Conservation (phyloP, 2,329 filamentous ascomycete genomes). For the Penicillium vulpinum region DNA sequence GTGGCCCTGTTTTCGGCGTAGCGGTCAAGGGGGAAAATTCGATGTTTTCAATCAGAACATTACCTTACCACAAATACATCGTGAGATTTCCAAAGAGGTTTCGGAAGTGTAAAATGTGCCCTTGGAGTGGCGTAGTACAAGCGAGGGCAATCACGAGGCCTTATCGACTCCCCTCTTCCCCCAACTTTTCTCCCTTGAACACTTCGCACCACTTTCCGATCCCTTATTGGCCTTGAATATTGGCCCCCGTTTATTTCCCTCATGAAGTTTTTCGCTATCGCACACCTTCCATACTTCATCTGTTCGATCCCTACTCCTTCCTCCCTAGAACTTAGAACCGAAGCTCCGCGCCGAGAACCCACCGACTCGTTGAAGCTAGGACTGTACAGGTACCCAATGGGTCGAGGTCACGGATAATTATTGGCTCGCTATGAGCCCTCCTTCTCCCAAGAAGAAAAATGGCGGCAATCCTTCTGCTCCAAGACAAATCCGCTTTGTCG, state of each 20-base stretch:
- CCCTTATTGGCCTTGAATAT: not conserved
- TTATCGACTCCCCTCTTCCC: constrained; percentile 5
- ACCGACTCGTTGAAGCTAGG: not conserved
- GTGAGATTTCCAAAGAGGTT: constrained; percentile 5
- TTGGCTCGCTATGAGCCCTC: constrained; percentile 43
- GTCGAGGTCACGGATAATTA: constrained; percentile 35
- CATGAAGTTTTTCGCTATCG: constrained; percentile 21
- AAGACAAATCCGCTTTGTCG: constrained; percentile 71
- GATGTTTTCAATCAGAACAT: constrained; percentile 2
- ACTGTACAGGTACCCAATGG: constrained; percentile 31
- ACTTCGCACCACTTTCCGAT: not conserved
- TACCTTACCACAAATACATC: constrained; percentile 6
- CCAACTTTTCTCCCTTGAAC: constrained; percentile 8
- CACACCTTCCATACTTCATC: constrained; percentile 16
- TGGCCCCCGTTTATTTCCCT: not conserved
- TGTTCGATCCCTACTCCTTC: constrained; percentile 6
- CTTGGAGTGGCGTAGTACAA: constrained; percentile 8
- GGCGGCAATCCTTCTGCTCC: constrained; percentile 33
- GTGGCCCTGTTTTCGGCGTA: constrained; percentile 12
- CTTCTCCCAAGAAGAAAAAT: constrained; percentile 40
- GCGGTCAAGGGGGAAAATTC: constrained; percentile 9
- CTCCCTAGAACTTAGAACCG: not conserved
- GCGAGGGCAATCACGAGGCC: constrained; percentile 1
- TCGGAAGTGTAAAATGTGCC: constrained; percentile 1
- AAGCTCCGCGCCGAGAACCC: constrained; percentile 5